A percentile compares a stretch with the other conserved stretches of the same genome.
These are phyloP conservation scores for Ascochyta lentis DNA, from an alignment of 2,329 filamentous ascomycete genomes.

Conservation along the genomic window DNA sequence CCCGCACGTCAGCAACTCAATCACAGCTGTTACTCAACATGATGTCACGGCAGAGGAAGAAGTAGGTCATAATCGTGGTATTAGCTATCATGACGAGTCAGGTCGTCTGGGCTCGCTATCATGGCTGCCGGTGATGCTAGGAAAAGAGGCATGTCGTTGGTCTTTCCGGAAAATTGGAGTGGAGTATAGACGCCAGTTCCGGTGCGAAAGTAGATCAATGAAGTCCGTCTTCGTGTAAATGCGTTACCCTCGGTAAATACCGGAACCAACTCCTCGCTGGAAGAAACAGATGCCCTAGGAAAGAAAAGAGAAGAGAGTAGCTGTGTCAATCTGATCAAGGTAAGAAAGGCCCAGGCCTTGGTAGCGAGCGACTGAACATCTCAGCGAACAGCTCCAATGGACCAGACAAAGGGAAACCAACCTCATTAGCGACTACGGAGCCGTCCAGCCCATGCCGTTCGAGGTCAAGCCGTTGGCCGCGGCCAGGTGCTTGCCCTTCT, in stretches of 20 bases:
- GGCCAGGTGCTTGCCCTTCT: conserved; percentile 37
- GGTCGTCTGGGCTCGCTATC: background rate
- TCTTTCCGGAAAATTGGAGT: background rate
- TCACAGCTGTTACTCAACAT: no score
- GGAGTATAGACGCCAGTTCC: conserved; percentile 19
- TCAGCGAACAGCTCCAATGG: conserved; percentile 17
- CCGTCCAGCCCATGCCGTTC: conserved; percentile 46
- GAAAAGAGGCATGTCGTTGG: background rate
- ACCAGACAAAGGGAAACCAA: conserved; percentile 18
- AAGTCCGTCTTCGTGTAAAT: conserved; percentile 24
- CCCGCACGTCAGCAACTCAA: no score
- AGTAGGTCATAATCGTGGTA: conserved; percentile 8
- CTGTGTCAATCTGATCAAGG: conserved; percentile 10
- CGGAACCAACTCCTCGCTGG: conserved; percentile 34
- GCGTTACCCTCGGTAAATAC: conserved; percentile 23
- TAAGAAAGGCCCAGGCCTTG: conserved; percentile 10
- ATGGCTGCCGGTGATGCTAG: background rate
- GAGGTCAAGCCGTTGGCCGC: conserved; percentile 30
- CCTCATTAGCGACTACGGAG: conserved; percentile 44
- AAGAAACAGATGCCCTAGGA: conserved; percentile 16
- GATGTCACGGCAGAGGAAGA: no score
- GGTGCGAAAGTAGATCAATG: conserved; percentile 15
- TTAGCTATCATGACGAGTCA: conserved; percentile 9
- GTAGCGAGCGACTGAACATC: conserved; percentile 2
- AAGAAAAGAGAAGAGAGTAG: conserved; percentile 9